These are phyloP conservation scores for Aspergillus asperescens DNA, from an alignment of 495 filamentous ascomycete species.

Conservation along the genomic window DNA sequence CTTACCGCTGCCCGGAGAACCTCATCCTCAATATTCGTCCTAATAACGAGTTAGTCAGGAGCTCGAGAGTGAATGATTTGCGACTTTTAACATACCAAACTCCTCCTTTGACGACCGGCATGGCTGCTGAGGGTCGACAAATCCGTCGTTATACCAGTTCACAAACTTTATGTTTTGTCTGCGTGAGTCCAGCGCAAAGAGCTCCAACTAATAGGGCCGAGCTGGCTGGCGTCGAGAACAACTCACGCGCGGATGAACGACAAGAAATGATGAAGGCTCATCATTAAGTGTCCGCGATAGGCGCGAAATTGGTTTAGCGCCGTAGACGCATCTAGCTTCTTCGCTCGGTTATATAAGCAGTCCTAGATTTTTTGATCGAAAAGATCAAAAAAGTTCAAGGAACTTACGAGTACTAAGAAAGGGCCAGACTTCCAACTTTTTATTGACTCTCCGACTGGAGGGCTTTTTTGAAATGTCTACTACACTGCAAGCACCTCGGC, in stretches of 20 bases:
- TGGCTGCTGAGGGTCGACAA: slow-evolving; percentile 33
- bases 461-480: slow-evolving; percentile 32
- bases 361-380: slow-evolving; percentile 3
- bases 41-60: slow-evolving; percentile 25
- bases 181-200: background rate
- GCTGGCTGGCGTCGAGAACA: slow-evolving; percentile 10
- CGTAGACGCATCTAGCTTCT: slow-evolving; percentile 16
- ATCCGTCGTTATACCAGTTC: slow-evolving; percentile 14
- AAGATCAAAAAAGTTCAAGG: slow-evolving; percentile 25
- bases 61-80: background rate
- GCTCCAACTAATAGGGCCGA: background rate
- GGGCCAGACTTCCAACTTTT: slow-evolving; percentile 1
- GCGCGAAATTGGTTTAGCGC: slow-evolving; percentile 21
- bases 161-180: background rate
- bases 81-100: slow-evolving; percentile 70
- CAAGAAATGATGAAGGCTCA: slow-evolving; percentile 7
- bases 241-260: slow-evolving; percentile 19
- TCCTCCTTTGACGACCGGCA: slow-evolving; percentile 98
- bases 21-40: slow-evolving; percentile 82
- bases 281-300: slow-evolving; percentile 15
- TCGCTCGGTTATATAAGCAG: slow-evolving; percentile 2
- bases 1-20: slow-evolving; percentile 82
- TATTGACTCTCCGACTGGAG: background rate
- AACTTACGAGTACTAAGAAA: slow-evolving; percentile 11
- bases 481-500: slow-evolving; percentile 44